Percentiles rank a stretch among this genome's conserved stretches.
Evolutionary conservation across 2,329 filamentous ascomycete genomes (phyloP).

Genomic region (Cladosporium halotolerans): DNA sequence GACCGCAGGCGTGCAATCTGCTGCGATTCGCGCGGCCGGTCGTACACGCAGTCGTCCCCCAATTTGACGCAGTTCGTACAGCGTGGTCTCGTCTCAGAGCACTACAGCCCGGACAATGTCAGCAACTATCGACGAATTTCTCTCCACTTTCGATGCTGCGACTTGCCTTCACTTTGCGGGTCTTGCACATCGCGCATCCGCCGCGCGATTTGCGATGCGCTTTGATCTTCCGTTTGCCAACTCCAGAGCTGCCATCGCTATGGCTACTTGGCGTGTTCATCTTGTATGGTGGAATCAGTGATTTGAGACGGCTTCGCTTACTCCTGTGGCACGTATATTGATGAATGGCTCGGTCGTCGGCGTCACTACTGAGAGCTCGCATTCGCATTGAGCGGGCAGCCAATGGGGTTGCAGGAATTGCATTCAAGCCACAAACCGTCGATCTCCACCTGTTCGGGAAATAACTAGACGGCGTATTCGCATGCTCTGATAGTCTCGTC

Average conservation of each 20-base stretch:
- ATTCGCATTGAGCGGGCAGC: neutral
- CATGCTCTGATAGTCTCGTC: too few species aligned
- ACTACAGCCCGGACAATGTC: neutral
- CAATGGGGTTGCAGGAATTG: too few species aligned
- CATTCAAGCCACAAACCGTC: too few species aligned
- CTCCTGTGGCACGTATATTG: neutral
- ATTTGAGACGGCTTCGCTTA: neutral
- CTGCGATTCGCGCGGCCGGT: neutral
- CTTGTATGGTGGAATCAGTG: neutral
- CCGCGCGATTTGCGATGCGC: conserved; percentile 1
- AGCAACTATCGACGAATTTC: too few species aligned
- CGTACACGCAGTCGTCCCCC: conserved; percentile 4
- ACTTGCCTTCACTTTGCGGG: conserved; percentile 5
- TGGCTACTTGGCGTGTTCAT: neutral
- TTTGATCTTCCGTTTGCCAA: conserved; percentile 3
- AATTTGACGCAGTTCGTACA: conserved; percentile 4
- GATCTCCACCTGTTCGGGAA: too few species aligned
- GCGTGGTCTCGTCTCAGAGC: conserved; percentile 4
- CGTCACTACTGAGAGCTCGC: neutral
- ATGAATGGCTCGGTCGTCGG: neutral
- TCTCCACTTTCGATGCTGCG: too few species aligned
- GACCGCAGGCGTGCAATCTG: neutral
- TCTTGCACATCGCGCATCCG: conserved; percentile 7
- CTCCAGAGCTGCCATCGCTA: neutral
- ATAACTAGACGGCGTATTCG: too few species aligned